These are phyloP conservation scores for Emericellopsis atlantica DNA, from an alignment of 2,329 filamentous ascomycete genomes.

Conservation along the genomic window DNA sequence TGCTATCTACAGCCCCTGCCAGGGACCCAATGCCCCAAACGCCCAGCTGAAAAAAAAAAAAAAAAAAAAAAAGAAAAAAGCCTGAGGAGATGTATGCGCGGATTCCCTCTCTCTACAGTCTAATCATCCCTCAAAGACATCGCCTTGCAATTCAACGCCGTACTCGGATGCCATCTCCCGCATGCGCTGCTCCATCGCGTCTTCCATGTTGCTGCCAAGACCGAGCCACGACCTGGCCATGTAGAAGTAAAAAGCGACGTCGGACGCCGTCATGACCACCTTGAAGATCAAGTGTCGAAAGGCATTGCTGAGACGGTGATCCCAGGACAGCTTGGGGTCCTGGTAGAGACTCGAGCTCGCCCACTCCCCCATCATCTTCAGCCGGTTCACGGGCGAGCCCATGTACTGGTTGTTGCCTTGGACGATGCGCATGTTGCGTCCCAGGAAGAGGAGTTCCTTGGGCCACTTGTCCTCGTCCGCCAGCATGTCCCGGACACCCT, in stretches of 20 bases:
- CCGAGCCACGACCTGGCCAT: conserved; percentile 68
- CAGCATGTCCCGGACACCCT: conserved; percentile 55
- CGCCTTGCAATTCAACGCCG: conserved; percentile 81
- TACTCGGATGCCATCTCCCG: conserved; percentile 78
- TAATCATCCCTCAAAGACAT: conserved; percentile 67
- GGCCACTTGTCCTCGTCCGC: conserved; percentile 82
- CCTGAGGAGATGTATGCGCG: no score
- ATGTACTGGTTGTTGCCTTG: conserved; percentile 89
- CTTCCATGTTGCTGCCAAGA: conserved; percentile 77
- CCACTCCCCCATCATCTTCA: conserved; percentile 92
- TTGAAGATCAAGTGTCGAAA: conserved; percentile 75
- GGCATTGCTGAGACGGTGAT: conserved; percentile 54
- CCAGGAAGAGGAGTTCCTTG: conserved; percentile 83
- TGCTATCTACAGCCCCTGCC: no score
- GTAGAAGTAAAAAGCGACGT: conserved; percentile 73
- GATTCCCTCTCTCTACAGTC: no score
- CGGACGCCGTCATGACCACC: conserved; percentile 60
- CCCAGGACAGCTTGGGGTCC: conserved; percentile 48
- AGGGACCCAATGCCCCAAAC: no score
- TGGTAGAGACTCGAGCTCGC: conserved; percentile 74
- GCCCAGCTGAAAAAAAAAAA: no score
- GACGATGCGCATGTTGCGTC: conserved; percentile 82
- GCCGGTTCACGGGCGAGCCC: conserved; percentile 77
- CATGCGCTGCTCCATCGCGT: conserved; percentile 84
- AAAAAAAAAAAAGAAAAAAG: no score